Evolutionary conservation across 352 stramenopile species (phyloP).

Genomic region (Pythium rhizo-oryzae): DNA sequence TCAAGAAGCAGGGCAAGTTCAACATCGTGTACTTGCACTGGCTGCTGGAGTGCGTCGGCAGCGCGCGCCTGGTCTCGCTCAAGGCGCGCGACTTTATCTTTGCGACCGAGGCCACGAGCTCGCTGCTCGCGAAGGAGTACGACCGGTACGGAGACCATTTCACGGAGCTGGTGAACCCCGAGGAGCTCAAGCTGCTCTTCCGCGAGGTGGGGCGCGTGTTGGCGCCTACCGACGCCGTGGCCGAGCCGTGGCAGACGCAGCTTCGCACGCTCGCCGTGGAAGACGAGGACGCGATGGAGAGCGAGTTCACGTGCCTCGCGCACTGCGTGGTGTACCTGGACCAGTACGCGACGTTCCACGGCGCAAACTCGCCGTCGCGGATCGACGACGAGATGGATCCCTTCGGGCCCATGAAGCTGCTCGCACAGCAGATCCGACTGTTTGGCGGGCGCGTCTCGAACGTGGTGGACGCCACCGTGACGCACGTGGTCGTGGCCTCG

Average conservation of each 20-base stretch:
- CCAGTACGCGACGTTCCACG: conserved; percentile 33
- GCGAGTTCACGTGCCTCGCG: conserved; percentile 63
- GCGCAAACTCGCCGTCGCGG: neutral
- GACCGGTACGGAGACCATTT: conserved; percentile 77
- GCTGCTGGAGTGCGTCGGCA: conserved; percentile 50
- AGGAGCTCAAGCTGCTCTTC: conserved; percentile 59
- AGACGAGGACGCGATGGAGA: conserved; percentile 72
- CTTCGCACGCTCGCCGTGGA: conserved; percentile 49
- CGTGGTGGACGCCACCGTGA: conserved; percentile 51
- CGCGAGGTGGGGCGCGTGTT: conserved; percentile 34
- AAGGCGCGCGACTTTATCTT: conserved; percentile 76
- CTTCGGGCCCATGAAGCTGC: conserved; percentile 48
- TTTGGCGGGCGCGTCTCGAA: conserved; percentile 49
- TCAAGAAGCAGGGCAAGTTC: conserved; percentile 82
- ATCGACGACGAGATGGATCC: conserved; percentile 26
- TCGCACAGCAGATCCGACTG: conserved; percentile 62
- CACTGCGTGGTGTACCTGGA: conserved; percentile 79
- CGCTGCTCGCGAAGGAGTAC: conserved; percentile 66
- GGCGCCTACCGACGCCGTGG: neutral
- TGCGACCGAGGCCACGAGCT: conserved; percentile 55
- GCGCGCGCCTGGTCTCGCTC: conserved; percentile 36
- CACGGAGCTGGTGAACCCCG: conserved; percentile 50
- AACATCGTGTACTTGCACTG: conserved; percentile 73
- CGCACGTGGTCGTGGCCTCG: conserved; percentile 59
- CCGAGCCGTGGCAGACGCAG: conserved; percentile 51